Base-by-base conservation (phyloP, 2,329 filamentous ascomycete species). In the Metarhizium album region DNA sequence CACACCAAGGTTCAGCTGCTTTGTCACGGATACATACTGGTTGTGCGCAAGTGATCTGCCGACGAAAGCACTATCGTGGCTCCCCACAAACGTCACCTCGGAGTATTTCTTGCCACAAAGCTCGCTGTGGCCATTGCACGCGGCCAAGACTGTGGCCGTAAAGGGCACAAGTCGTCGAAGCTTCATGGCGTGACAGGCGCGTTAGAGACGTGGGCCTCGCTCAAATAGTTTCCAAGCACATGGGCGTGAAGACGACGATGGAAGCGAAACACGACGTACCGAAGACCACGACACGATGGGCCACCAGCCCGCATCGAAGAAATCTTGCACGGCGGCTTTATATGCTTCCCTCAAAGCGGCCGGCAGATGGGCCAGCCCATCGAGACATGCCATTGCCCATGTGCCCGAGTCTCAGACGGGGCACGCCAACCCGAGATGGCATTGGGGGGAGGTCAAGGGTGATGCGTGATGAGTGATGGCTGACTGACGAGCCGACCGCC, bases 41-140 rank as follows among this genome's bases (percentile, higher is more conserved):
- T 84, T 83, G 53, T 83, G 67, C 52, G 72, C 65, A 1, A 72
- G 71, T 8, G 73, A 58, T 47, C 70, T 57, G 40, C 83, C 80
- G 40, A 83, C 75, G 59, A 86, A 86, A 37, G 80, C 75, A 14
- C 76, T 78, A 67, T 87, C 76, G 66, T 87, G 84, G 6, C 83
- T 73, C 23, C 82, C 84, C 18, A 83, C 67, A 52, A 78, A 75
- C n/a, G 76, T 76, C 49, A 84, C 63, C 37, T 82, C 73, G 54
- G 79, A 78, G 67, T 84, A 85, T 42, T 63, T 66, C 38, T 76
- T 74, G 46, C 63, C 61, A 65, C 82, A 85, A 50, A 80, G 75
- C 38, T 72, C 71, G 1, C 73, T 58, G 49, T 74, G 69, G 54
- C 80, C 80, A 60, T 85, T 85, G 68, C 82, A 85, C 55, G 62